phyloP scores from a whole-genome alignment of 2,329 filamentous ascomycete species.

The Xenoacremonium recifei region DNA sequence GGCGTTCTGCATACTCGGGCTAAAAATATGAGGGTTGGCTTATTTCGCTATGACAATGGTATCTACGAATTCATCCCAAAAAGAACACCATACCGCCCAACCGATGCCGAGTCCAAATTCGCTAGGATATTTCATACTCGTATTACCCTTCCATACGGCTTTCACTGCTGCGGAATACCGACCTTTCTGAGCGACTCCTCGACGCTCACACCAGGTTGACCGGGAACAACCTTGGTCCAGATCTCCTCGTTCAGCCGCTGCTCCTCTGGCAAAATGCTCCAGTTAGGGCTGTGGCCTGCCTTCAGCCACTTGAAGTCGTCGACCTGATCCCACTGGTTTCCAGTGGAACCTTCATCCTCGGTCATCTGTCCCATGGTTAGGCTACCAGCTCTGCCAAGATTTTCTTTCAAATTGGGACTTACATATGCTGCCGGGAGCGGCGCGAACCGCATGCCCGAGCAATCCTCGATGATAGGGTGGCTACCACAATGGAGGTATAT shows the following conservation, averaged over 20 bases:
- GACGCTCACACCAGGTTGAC: conserved; percentile 58
- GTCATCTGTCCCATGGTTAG: conserved; percentile 20
- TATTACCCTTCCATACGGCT: neutral
- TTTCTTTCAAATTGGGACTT: conserved; percentile 37
- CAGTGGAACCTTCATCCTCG: conserved; percentile 29
- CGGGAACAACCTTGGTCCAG: conserved; percentile 69
- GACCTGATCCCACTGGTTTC: conserved; percentile 83
- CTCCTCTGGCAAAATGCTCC: conserved; percentile 65
- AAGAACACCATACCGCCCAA: conserved; percentile 2
- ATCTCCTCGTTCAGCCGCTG: conserved; percentile 59
- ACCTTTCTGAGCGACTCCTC: conserved; percentile 62
- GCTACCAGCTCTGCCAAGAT: neutral
- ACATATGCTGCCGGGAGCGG: conserved; percentile 70
- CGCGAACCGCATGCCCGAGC: conserved; percentile 73
- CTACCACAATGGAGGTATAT: conserved; percentile 81
- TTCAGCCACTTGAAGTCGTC: conserved; percentile 99
- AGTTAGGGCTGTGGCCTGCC: conserved; percentile 82
- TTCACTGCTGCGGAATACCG: conserved; percentile 36
- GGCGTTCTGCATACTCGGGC: neutral
- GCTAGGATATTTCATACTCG: neutral
- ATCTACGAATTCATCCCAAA: conserved; percentile 3
- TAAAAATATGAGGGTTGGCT: neutral
- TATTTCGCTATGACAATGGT: conserved; percentile 1
- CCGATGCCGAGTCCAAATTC: conserved; percentile 3
- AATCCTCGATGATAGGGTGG: conserved; percentile 93